Evolutionary conservation across 495 filamentous ascomycete species (phyloP), one percentile per base, ranked within the genome.

Genomic region (Hypoxylon lenormandii): DNA sequence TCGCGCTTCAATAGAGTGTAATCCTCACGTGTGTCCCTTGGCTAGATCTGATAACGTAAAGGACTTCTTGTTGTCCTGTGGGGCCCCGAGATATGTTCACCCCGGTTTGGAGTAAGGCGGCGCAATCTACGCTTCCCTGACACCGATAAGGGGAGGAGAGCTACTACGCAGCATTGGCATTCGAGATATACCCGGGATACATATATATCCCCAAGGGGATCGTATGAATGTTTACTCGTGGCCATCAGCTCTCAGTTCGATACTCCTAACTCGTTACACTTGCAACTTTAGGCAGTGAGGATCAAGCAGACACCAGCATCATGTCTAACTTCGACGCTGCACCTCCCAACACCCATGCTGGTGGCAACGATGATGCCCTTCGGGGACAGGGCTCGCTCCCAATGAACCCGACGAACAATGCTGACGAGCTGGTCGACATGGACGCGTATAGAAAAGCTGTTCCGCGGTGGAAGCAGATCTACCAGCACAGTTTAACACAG

Each of bases 271-370:
- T 57, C 45, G 5, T 37, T 48, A 30, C 10, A 47, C 48, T 47
- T 19, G 30, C n/a, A 26, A 11, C 19, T 13, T 11, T 19, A 23
- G 43, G 16, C 2, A n/a, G 56, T 12, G 59, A 36, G 13, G 23
- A 49, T 46, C 36, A 40, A 49, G 47, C 22, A 33, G 48, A 21
- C 19, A 37, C 38, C 36, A 15, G 19, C 50, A 36, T 13, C 10
- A 71, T 71, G 68, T 71, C 68, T 10, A 67, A 72, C n/a, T 67
- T 72, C 28, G 63, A 72, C 16, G 58, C 69, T n/a, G 69, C 69
- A 51, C 63, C 63, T 5, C 64, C 60, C 2, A 71, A 71, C 22
- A 66, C 68, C 26, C 57, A 66, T 36, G 62, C 68, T 1, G 68
- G 68, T 18, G 68, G 63, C 8, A 36, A 71, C 26, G 68, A 62